Evolutionary conservation across 176 grass and related monocot species (phyloP).

Genomic region (Avena sativa): DNA sequence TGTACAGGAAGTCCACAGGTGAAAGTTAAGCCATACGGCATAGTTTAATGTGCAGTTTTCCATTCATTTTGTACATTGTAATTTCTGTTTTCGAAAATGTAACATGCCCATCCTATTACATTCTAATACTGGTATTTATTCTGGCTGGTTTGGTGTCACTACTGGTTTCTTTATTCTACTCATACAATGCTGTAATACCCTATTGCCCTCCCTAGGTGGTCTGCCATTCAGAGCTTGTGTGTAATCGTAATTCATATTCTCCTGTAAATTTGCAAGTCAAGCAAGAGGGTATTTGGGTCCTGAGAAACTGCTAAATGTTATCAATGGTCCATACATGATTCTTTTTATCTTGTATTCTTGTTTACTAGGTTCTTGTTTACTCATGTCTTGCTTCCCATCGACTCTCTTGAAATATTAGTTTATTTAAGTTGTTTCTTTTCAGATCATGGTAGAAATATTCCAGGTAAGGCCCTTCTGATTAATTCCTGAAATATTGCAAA

Average conservation of each 20-base stretch:
- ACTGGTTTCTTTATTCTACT: slow-evolving; percentile 40
- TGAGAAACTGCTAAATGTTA: not conserved
- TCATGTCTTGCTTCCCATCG: not conserved
- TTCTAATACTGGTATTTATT: slow-evolving; percentile 34
- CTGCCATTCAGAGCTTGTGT: not conserved
- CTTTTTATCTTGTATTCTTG: not conserved
- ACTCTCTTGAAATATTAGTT: not conserved
- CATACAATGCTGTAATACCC: not conserved
- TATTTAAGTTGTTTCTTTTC: not conserved
- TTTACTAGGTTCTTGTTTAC: not conserved
- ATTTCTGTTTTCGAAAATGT: slow-evolving; percentile 57
- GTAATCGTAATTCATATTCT: slow-evolving; percentile 13
- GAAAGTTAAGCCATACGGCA: slow-evolving; percentile 47
- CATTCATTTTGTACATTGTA: slow-evolving; percentile 59
- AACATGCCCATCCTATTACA: slow-evolving; percentile 37
- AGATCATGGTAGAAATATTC: not conserved
- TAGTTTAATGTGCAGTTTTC: slow-evolving; percentile 45
- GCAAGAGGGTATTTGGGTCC: not conserved
- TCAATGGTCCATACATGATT: not conserved
- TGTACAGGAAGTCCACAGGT: slow-evolving; percentile 72
- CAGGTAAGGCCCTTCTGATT: not conserved
- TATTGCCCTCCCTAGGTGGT: not conserved
- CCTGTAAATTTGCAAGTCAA: slow-evolving; percentile 24
- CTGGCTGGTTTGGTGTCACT: not conserved
- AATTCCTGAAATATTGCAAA: not conserved